Percentiles rank a stretch among this genome's conserved stretches.
phyloP scores from a whole-genome alignment of 2,329 filamentous ascomycete species.

The Monilinia fructigena region DNA sequence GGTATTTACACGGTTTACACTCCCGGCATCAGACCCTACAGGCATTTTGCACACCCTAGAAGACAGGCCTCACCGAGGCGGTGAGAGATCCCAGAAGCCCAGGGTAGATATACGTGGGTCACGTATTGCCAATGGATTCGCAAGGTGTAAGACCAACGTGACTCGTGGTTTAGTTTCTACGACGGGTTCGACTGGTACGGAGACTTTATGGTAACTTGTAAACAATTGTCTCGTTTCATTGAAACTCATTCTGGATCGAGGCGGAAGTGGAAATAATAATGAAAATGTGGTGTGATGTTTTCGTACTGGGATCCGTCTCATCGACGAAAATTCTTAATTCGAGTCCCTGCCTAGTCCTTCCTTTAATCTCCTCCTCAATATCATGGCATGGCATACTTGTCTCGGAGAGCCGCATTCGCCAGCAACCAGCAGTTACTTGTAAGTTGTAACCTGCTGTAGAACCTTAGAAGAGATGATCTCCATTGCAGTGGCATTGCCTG shows the following conservation, averaged over 20 bases:
- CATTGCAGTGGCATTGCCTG: neutral
- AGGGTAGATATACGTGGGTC: constrained; percentile 37
- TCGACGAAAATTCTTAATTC: neutral
- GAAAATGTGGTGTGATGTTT: neutral
- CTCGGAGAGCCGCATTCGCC: constrained; percentile 1
- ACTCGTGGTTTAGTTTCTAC: neutral
- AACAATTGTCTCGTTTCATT: no score
- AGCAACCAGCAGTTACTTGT: neutral
- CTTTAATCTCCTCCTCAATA: neutral
- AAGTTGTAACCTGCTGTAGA: neutral
- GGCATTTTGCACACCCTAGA: no score
- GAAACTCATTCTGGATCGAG: no score
- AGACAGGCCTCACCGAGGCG: constrained; percentile 10
- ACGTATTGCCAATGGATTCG: constrained; percentile 39
- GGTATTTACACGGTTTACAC: no score
- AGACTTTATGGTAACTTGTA: no score
- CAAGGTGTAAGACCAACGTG: constrained; percentile 13
- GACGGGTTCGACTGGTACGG: no score
- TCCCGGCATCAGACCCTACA: no score
- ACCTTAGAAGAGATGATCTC: neutral
- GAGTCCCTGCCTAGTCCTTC: neutral
- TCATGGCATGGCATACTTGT: neutral
- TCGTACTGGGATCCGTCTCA: neutral
- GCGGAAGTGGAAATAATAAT: no score
- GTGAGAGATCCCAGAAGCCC: constrained; percentile 3